phyloP scores from a whole-genome alignment of 495 filamentous ascomycete species.

The Tuber umbilicatum region DNA sequence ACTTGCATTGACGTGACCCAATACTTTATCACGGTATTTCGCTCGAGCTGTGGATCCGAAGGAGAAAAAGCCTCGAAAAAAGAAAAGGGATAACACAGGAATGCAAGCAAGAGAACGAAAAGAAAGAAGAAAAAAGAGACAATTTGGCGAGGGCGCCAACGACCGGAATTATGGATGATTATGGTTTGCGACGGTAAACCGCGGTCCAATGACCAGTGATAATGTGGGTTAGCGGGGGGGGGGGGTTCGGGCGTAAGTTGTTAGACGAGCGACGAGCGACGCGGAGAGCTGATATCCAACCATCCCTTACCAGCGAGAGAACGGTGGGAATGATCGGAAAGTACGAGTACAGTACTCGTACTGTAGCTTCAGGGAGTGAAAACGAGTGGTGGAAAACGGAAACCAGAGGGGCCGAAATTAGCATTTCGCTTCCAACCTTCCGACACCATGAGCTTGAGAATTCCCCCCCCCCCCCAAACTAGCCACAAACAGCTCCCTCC shows the following conservation, averaged over 20 bases:
- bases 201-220: constrained; percentile 3
- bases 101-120: background rate
- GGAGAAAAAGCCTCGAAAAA: background rate
- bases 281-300: constrained; percentile 11
- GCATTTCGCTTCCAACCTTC: constrained; percentile 6
- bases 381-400: background rate
- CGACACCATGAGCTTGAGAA: background rate
- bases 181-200: background rate
- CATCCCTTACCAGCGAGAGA: constrained; percentile 9
- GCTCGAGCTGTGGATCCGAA: background rate
- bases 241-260: background rate
- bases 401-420: constrained; percentile 17
- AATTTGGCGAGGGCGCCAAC: constrained; percentile 7
- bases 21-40: background rate
- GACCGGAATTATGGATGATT: constrained; percentile 9
- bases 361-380: background rate
- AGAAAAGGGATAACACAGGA: background rate
- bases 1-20: background rate
- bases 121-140: constrained; percentile 1
- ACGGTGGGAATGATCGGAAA: constrained; percentile 3
- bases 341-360: no score
- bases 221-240: background rate
- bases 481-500: constrained; percentile 19
- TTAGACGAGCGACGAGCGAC: constrained; percentile 13
- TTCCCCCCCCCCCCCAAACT: constrained; percentile 8